A percentile compares a stretch with the other conserved stretches of the same genome.
These are phyloP conservation scores for Penicillium sp. DNA, from an alignment of 2,329 filamentous ascomycete genomes.

Conservation along the genomic window DNA sequence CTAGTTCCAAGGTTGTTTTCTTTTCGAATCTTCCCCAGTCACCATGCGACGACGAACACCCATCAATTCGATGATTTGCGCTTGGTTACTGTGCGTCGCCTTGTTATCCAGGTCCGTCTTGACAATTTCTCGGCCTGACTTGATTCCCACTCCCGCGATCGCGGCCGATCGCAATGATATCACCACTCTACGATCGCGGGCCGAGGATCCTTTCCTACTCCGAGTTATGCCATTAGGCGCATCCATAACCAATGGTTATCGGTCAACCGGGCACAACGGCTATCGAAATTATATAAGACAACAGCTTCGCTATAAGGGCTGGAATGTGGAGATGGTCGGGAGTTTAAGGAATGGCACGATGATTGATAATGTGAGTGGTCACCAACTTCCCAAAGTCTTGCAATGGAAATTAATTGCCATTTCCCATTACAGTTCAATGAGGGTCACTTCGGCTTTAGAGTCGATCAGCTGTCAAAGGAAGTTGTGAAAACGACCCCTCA, in stretches of 20 bases:
- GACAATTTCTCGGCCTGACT: neutral
- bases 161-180: neutral
- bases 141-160: neutral
- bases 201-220: constrained; percentile 5
- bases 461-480: constrained; percentile 19
- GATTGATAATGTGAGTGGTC: constrained; percentile 23
- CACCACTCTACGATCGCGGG: neutral
- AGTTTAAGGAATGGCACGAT: constrained; percentile 24
- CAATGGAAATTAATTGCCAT: neutral
- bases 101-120: neutral
- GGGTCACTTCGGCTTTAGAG: constrained; percentile 23
- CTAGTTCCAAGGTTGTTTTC: neutral
- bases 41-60: neutral
- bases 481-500: constrained; percentile 6
- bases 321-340: constrained; percentile 32
- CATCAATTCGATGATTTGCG: neutral
- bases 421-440: constrained; percentile 21
- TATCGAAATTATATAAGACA: constrained; percentile 41
- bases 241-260: constrained; percentile 40
- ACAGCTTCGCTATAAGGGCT: constrained; percentile 29
- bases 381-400: neutral
- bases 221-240: constrained; percentile 34
- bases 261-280: constrained; percentile 36
- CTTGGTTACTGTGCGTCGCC: neutral
- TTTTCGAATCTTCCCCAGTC: neutral